phyloP scores from a whole-genome alignment of 1,284 basidiomycete genomes.

The Singerocomus inundabilis region DNA sequence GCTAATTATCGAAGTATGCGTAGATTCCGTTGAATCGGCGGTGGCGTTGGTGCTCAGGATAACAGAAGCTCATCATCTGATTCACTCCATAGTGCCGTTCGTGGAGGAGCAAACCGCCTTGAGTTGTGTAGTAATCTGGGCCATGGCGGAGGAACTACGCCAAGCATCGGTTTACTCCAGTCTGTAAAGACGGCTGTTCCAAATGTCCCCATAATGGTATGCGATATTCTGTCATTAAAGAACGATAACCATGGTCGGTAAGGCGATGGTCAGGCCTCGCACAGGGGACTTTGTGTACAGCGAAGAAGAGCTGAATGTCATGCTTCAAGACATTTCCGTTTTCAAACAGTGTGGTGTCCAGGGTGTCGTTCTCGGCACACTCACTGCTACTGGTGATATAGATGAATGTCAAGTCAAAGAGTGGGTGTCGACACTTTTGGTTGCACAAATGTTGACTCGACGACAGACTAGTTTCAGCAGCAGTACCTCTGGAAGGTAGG shows the following conservation, averaged over 20 bases:
- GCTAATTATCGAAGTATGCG: slow-evolving; percentile 66
- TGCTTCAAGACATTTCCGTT: slow-evolving; percentile 65
- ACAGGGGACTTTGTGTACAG: slow-evolving; percentile 76
- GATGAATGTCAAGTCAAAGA: slow-evolving; percentile 52
- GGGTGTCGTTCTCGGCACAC: slow-evolving; percentile 71
- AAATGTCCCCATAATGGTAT: slow-evolving; percentile 66
- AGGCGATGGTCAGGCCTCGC: slow-evolving; percentile 80
- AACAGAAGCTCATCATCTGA: slow-evolving; percentile 6
- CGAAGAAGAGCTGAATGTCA: slow-evolving; percentile 60
- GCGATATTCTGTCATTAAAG: no score
- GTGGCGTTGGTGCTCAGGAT: slow-evolving; percentile 48
- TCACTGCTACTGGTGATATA: slow-evolving; percentile 58
- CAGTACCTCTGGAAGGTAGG: slow-evolving; percentile 62
- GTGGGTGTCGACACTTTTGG: slow-evolving; percentile 35
- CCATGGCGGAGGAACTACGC: slow-evolving; percentile 76
- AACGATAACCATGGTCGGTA: background rate
- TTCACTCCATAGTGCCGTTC: slow-evolving; percentile 51
- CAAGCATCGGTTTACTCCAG: slow-evolving; percentile 66
- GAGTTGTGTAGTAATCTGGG: slow-evolving; percentile 76
- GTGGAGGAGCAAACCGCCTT: slow-evolving; percentile 69
- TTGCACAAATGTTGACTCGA: slow-evolving; percentile 3
- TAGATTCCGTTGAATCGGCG: slow-evolving; percentile 77
- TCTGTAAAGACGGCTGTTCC: slow-evolving; percentile 49
- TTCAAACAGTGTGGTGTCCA: slow-evolving; percentile 57
- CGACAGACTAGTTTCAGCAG: slow-evolving; percentile 55